Evolutionary conservation across 257 asterid genomes (phyloP), one percentile per base, ranked within the genome.

Genomic region (Solanum appendiculatum): DNA sequence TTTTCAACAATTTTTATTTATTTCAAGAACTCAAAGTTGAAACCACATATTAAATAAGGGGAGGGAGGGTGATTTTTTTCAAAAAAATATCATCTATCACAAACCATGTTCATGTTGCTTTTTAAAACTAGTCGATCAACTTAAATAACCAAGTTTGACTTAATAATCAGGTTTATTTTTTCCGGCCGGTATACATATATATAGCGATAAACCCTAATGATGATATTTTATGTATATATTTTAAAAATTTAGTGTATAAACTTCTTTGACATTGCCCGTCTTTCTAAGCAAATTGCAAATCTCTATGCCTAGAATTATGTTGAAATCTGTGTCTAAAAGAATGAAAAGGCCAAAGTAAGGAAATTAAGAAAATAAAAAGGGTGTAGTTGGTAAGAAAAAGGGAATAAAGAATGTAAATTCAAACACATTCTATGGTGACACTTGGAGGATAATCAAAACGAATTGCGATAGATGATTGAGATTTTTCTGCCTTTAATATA

Each of bases 11-110:
- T 6, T 3, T 13, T 2, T 2, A 4, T 27, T 68, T 15, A 10
- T 5, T 25, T n/a, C 4, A 25, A 25, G 0, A 11, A 2, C 5
- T 63, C 3, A 25, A 25, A 63, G 4, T 0, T 5, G 3, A 5
- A 9, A 63, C 1, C 8, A 63, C n/a, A n/a, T n/a, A n/a, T n/a
- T n/a, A n/a, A n/a, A n/a, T n/a, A n/a, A n/a, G n/a, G n/a, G n/a
- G n/a, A n/a, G n/a, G n/a, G n/a, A n/a, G n/a, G n/a, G n/a, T n/a
- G n/a, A n/a, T n/a, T 5, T 25, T n/a, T 25, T 5, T 0, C 4
- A 5, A 25, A 60, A 60, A 20, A n/a, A n/a, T 23, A n/a, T n/a
- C 16, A 12, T 25, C 72, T 4, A 25, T 8, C 29, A 12, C 16
- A 27, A 63, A 10, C 16, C 9, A 63, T 63, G 25, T 25, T n/a